Evolutionary conservation across 441 rosid genomes (phyloP).

Genomic region (Manihot esculenta): DNA sequence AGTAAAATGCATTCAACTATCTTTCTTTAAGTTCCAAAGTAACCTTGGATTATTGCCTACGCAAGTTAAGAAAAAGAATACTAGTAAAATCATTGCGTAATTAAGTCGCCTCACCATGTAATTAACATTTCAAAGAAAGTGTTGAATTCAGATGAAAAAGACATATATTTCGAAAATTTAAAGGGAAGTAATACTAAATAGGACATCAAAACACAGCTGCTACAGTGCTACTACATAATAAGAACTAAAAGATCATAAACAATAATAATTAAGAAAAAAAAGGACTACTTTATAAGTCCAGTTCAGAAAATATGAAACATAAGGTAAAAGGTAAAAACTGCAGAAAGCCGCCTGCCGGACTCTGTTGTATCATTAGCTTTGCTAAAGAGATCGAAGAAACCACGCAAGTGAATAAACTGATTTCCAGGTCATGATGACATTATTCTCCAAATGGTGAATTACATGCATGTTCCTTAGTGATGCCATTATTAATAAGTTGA

Average conservation of each 20-base stretch:
- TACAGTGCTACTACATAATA: not conserved
- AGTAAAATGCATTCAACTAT: not conserved
- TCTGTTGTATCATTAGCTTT: not conserved
- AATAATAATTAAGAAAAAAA: too few species aligned
- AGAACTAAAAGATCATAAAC: not conserved
- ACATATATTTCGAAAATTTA: too few species aligned
- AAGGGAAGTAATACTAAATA: not conserved
- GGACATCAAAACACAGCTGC: not conserved
- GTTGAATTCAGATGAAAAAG: not conserved
- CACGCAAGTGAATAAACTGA: not conserved
- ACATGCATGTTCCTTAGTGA: too few species aligned
- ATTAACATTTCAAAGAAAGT: not conserved
- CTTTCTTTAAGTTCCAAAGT: not conserved
- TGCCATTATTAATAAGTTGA: too few species aligned
- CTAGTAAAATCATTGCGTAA: not conserved
- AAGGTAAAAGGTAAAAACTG: not conserved
- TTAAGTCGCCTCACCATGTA: not conserved
- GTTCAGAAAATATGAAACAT: not conserved
- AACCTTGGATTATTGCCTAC: not conserved
- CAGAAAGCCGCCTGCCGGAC: not conserved
- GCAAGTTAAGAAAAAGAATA: not conserved
- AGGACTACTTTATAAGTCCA: not conserved
- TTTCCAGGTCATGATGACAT: not conserved
- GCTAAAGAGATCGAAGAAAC: not conserved
- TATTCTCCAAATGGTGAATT: too few species aligned